A percentile compares a stretch with the other conserved stretches of the same genome.
Conservation (phyloP, 2,329 filamentous ascomycete genomes). For the Aschersonia sp. region DNA sequence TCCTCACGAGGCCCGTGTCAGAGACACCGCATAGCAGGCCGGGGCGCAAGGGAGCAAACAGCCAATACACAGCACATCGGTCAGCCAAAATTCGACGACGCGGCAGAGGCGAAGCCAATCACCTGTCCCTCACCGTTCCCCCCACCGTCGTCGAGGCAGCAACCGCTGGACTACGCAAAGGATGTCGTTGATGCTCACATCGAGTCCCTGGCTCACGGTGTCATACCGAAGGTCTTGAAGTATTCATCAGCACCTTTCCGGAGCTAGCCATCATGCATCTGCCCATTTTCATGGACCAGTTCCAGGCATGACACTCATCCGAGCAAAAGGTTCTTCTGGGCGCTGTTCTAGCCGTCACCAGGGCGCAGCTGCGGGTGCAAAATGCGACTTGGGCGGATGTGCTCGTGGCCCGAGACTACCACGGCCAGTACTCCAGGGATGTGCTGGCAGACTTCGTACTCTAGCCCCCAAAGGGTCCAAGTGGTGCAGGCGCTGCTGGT, state of each 20-base stretch:
- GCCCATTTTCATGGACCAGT: slow-evolving; percentile 13
- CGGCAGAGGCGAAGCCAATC: not conserved
- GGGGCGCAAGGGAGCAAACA: not conserved
- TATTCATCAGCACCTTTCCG: slow-evolving; percentile 19
- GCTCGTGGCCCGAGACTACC: slow-evolving; percentile 17
- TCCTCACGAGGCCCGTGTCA: slow-evolving; percentile 10
- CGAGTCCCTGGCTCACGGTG: slow-evolving; percentile 8
- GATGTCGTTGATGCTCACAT: slow-evolving; percentile 12
- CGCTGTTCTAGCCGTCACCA: slow-evolving; percentile 15
- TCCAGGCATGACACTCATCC: slow-evolving; percentile 6
- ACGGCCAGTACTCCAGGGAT: slow-evolving; percentile 14
- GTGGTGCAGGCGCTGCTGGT: slow-evolving; percentile 24
- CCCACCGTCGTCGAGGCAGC: not conserved
- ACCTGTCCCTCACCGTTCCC: not conserved
- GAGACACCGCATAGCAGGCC: slow-evolving; percentile 1
- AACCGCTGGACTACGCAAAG: slow-evolving; percentile 1
- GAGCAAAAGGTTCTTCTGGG: slow-evolving; percentile 16
- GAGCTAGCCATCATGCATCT: slow-evolving; percentile 20
- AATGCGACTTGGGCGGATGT: slow-evolving; percentile 13
- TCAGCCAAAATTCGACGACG: too few relatives aligned
- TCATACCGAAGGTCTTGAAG: slow-evolving; percentile 17
- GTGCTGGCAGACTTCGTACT: slow-evolving; percentile 13
- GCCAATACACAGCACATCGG: too few relatives aligned
- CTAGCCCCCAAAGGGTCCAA: slow-evolving; percentile 15
- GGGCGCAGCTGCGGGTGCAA: slow-evolving; percentile 15